Conservation (phyloP, 1,139 yeast species). For the Scheffersomyces illinoinensis region DNA sequence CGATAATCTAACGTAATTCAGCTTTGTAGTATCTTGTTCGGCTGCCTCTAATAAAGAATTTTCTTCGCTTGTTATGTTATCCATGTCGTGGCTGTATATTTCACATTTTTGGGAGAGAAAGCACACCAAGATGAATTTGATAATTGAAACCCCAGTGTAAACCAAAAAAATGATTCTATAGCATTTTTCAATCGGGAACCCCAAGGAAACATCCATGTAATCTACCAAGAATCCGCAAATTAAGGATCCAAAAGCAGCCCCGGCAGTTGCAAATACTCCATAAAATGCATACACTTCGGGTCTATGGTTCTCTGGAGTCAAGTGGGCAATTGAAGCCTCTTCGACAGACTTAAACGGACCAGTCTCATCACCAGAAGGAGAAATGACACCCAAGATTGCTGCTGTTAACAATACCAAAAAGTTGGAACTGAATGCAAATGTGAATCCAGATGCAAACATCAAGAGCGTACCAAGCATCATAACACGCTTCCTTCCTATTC, state of each 20-base stretch:
- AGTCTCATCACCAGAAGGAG: slow-evolving; percentile 90
- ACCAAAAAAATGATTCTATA: slow-evolving; percentile 60
- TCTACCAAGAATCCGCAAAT: slow-evolving; percentile 62
- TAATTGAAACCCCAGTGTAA: slow-evolving; percentile 57
- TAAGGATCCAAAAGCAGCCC: slow-evolving; percentile 76
- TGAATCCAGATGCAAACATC: slow-evolving; percentile 71
- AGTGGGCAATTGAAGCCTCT: slow-evolving; percentile 82
- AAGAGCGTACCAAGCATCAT: slow-evolving; percentile 64
- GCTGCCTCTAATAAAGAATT: slow-evolving; percentile 1
- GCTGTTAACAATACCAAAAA: slow-evolving; percentile 62
- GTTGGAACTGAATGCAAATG: slow-evolving; percentile 55
- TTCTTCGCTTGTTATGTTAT: slow-evolving; percentile 8
- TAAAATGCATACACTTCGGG: slow-evolving; percentile 77
- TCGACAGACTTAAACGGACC: slow-evolving; percentile 92
- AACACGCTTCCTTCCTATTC: slow-evolving; percentile 69
- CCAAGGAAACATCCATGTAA: slow-evolving; percentile 30
- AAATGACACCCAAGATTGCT: slow-evolving; percentile 60
- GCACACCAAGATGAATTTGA: slow-evolving; percentile 56
- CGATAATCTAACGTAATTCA: slow-evolving; percentile 26
- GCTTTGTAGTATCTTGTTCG: slow-evolving; percentile 7
- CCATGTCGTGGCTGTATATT: slow-evolving; percentile 13
- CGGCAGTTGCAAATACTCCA: slow-evolving; percentile 67
- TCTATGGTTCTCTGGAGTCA: slow-evolving; percentile 64
- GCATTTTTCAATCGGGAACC: slow-evolving; percentile 38
- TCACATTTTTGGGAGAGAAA: slow-evolving; percentile 61